A percentile compares a stretch with the other conserved stretches of the same genome.
These are phyloP conservation scores for Colletotrichum higginsianum DNA, from an alignment of 2,329 filamentous ascomycete genomes.

Conservation along the genomic window DNA sequence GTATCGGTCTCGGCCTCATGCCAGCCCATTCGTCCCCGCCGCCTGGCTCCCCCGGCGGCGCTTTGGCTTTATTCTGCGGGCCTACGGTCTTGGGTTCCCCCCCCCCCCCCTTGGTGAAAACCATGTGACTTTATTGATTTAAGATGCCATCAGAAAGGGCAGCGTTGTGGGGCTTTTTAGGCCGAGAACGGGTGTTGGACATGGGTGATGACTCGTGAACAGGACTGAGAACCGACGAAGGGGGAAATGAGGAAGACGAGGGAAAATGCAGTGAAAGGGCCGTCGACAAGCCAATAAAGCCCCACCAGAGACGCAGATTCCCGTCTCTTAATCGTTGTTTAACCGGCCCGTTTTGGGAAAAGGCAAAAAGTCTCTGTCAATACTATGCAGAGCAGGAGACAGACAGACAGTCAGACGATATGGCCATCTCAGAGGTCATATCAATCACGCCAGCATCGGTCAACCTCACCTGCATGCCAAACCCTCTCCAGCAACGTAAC, in stretches of 20 bases:
- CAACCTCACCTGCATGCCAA: neutral
- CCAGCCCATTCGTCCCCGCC: too few species aligned
- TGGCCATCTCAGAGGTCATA: too few species aligned
- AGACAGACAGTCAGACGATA: too few species aligned
- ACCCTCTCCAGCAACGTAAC: neutral
- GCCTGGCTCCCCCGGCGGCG: neutral
- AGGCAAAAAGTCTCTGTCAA: neutral
- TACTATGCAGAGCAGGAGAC: too few species aligned
- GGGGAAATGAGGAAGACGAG: neutral
- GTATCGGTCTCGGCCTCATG: too few species aligned
- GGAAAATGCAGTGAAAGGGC: neutral
- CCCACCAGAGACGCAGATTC: neutral
- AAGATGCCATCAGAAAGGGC: neutral
- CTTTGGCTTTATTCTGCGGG: conserved; percentile 34
- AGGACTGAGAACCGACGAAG: neutral
- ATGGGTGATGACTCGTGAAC: conserved; percentile 17
- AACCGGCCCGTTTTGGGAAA: neutral
- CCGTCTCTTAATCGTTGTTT: too few species aligned
- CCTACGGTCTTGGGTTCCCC: neutral
- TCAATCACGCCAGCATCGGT: neutral
- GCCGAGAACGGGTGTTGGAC: neutral
- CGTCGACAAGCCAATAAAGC: neutral
- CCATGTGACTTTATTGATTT: conserved; percentile 2
- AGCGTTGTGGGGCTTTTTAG: neutral
- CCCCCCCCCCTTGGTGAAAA: neutral